These are phyloP conservation scores for Termitomyces sp. DNA, from an alignment of 768 basidiomycete species.

Conservation along the genomic window DNA sequence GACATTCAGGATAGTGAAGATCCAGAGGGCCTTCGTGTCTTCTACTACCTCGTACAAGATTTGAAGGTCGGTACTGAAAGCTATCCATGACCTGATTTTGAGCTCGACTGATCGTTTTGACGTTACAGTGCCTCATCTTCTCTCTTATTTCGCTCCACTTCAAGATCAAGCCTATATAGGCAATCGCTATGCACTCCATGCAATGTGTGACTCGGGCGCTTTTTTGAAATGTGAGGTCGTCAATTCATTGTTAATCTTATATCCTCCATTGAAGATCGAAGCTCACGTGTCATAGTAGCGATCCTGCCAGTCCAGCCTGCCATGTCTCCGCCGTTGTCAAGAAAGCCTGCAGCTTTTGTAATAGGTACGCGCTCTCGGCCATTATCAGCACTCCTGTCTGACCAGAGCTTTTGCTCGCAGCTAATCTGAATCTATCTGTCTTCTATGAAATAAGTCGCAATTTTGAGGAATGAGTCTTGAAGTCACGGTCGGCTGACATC, in stretches of 20 bases:
- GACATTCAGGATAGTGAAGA: slow-evolving; percentile 98
- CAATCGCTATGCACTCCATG: slow-evolving; percentile 9
- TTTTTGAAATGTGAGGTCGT: neutral
- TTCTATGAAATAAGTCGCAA: too few relatives aligned
- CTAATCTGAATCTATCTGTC: too few relatives aligned
- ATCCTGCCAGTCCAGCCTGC: slow-evolving; percentile 1
- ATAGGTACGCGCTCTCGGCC: too few relatives aligned
- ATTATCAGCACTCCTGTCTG: too few relatives aligned
- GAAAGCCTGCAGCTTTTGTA: slow-evolving; percentile 38
- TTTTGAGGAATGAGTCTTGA: too few relatives aligned
- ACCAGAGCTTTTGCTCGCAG: too few relatives aligned
- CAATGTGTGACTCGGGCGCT: slow-evolving; percentile 11
- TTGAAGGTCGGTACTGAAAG: slow-evolving; percentile 61
- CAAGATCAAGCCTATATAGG: slow-evolving; percentile 99
- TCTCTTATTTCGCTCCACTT: slow-evolving; percentile 98
- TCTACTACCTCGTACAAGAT: slow-evolving; percentile 98
- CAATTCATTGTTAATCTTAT: neutral
- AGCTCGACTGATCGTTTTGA: neutral
- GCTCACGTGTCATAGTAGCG: slow-evolving; percentile 1
- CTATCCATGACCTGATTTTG: neutral
- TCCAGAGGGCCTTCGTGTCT: slow-evolving; percentile 94
- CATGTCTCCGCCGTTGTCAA: slow-evolving; percentile 26
- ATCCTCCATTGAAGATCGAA: neutral
- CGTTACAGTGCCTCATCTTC: slow-evolving; percentile 91
- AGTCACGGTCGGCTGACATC: too few relatives aligned